Base-by-base conservation (phyloP, 2,329 filamentous ascomycete species). In the Metarhizium guizhouense region DNA sequence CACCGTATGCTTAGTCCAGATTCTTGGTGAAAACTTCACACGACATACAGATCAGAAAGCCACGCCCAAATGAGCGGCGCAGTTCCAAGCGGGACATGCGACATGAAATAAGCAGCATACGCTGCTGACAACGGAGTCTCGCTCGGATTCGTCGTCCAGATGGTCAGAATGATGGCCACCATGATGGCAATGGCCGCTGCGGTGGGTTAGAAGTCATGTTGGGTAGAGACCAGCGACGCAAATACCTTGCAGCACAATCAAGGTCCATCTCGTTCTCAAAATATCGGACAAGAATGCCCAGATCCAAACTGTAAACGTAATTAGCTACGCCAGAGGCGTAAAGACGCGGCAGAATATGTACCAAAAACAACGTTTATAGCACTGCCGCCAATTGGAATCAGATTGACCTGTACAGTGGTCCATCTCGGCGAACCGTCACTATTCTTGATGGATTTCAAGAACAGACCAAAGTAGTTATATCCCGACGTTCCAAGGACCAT, bases 281-380 rank as follows among this genome's bases (percentile, higher is more conserved):
- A 72, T 62, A 62, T 81, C 78, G 0, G 78, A 81, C 0, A 79
- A 61, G 2, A 79, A 70, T 1, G 77, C 77, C 77, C 78, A 81
- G 13, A 78, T 70, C 77, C 77, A 80, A 2, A 80, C 78, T 72
- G 38, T 4, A 11, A 30, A 1, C 18, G 7, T 6, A 34, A 40
- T 60, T 47, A 59, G 54, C 25, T 16, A 34, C 29, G 20, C 20
- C 29, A 7, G 13, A 11, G n/a, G 10, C 18, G 4, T 6, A 14
- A 16, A 8, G 4, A 25, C 38, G 32, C 4, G 18, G 30, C 13
- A 16, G 32, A 7, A 16, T 2, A 56, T 59, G 8, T 49, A 64
- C 63, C 59, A 16, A 75, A 75, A 5, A 81, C 68, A 0, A 83
- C 60, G 38, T 68, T 65, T 2, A 68, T 56, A 6, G 63, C 68